Percentiles rank a stretch among this genome's conserved stretches.
Conservation (phyloP, 2,329 filamentous ascomycete species). For the Capronia epimyces region DNA sequence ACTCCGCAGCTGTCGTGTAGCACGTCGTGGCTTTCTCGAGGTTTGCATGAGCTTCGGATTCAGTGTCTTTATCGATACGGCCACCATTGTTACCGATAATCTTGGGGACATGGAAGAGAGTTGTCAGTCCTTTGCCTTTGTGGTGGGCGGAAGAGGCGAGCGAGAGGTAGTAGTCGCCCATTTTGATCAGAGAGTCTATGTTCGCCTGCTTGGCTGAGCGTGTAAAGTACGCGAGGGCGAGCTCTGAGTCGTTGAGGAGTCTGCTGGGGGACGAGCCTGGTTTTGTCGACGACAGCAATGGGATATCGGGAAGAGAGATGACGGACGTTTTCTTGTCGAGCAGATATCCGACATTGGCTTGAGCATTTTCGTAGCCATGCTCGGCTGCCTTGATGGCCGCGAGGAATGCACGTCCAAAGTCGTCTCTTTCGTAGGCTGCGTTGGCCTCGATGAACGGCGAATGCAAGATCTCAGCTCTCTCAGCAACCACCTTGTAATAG, state of each 20-base stretch:
- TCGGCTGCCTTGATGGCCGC: slow-evolving; percentile 83
- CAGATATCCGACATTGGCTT: slow-evolving; percentile 84
- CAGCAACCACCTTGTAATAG: slow-evolving; percentile 77
- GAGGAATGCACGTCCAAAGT: slow-evolving; percentile 73
- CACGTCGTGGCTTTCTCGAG: slow-evolving; percentile 85
- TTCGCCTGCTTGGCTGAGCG: slow-evolving; percentile 89
- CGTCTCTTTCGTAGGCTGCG: slow-evolving; percentile 69
- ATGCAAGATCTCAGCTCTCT: slow-evolving; percentile 65
- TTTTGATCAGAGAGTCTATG: slow-evolving; percentile 90
- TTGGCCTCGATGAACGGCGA: slow-evolving; percentile 81
- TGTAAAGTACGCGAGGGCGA: slow-evolving; percentile 91
- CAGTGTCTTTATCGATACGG: not conserved
- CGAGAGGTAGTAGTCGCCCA: slow-evolving; percentile 92
- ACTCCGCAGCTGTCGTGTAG: slow-evolving; percentile 87
- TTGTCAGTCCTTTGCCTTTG: not conserved
- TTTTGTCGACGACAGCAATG: slow-evolving; percentile 45
- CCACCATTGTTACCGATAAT: not conserved
- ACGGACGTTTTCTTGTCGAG: slow-evolving; percentile 67
- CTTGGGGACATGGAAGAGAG: not conserved
- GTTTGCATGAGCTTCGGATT: slow-evolving; percentile 43
- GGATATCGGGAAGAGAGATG: slow-evolving; percentile 51
- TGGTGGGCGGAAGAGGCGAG: slow-evolving; percentile 2
- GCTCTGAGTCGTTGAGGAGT: slow-evolving; percentile 51
- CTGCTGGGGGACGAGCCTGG: slow-evolving; percentile 41
- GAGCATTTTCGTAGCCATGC: slow-evolving; percentile 82